Base-by-base conservation (phyloP, 2,329 filamentous ascomycete genomes). In the Colletotrichum destructivum region DNA sequence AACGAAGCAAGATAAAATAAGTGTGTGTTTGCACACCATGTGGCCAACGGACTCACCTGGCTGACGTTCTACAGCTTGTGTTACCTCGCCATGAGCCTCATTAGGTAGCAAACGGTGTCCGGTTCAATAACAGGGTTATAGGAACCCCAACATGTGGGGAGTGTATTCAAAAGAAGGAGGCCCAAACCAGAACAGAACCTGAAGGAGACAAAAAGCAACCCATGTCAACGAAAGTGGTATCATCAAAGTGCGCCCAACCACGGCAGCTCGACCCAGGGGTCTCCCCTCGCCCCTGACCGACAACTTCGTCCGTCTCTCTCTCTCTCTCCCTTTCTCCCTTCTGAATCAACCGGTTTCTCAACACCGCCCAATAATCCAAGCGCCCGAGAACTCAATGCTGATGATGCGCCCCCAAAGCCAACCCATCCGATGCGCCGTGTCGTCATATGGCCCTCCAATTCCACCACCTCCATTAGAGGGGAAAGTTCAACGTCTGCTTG, bases 401-500 rank as follows among this genome's bases (percentile, higher is more conserved):
- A 44, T 51, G 59, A 62, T 62, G 59, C 46, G 49, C 60, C 46
- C 35, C 15, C 9, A 51, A 55, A 42, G 21, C n/a, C 18, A 44
- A 55, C 61, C n/a, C 18, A 44, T 46, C 61, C 49, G 16, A 62
- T 51, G 46, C 60, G 46, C 60, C 60, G 31, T 62, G 31, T n/a
- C 38, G 23, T 57, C 38, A 42, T 26, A 57, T 13, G 3, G 13
- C 56, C 35, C 6, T 4, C 13, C 8, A 15, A 57, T 21, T n/a
- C 26, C 26, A 12, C n/a, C 47, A 38, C 42, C 13, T 38, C 9
- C 55, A 42, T 59, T 15, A 71, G 26, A 71, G 52, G 46, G 70
- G 70, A 46, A 72, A 72, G 61, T 71, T 23, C 7, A 71, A 31
- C 54, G 55, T 44, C 49, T 72, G 70, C 49, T 71, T 16, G 7